Conservation (phyloP, 371 early-diverging fungal genomes). For the Mortierella sp. region DNA sequence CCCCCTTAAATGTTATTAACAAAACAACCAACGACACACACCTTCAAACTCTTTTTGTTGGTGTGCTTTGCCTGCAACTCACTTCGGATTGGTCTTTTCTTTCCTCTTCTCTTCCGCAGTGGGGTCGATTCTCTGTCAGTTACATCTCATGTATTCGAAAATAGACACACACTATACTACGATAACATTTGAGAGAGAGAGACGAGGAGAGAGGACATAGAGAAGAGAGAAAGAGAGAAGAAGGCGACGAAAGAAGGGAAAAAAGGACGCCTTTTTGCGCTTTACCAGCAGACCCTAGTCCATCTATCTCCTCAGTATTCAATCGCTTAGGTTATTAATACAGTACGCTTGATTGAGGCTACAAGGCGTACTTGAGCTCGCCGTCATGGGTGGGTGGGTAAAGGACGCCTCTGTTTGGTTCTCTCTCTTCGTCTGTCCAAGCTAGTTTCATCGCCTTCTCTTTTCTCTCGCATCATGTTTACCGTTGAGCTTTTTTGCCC, state of each 20-base stretch:
- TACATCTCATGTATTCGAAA: neutral
- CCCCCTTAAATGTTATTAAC: neutral
- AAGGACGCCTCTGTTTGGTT: neutral
- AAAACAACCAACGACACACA: constrained; percentile 6
- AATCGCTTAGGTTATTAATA: neutral
- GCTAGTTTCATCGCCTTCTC: neutral
- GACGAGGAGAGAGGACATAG: too few relatives aligned
- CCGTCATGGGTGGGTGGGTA: neutral
- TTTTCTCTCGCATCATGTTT: constrained; percentile 1
- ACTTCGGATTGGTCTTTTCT: neutral
- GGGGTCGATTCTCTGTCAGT: constrained; percentile 1
- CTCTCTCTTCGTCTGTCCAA: neutral
- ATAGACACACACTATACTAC: too few relatives aligned
- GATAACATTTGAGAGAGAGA: too few relatives aligned
- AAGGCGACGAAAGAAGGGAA: neutral
- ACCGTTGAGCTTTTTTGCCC: neutral
- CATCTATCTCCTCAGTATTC: neutral
- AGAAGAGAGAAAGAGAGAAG: neutral
- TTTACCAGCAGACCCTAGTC: neutral
- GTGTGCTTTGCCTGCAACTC: too few relatives aligned
- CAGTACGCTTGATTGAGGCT: neutral
- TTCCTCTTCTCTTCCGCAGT: neutral
- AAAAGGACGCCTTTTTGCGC: neutral
- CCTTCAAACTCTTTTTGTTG: neutral
- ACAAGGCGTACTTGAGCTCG: neutral